phyloP scores from a whole-genome alignment of 73 alveolate genomes.

The Chromera velia region DNA sequence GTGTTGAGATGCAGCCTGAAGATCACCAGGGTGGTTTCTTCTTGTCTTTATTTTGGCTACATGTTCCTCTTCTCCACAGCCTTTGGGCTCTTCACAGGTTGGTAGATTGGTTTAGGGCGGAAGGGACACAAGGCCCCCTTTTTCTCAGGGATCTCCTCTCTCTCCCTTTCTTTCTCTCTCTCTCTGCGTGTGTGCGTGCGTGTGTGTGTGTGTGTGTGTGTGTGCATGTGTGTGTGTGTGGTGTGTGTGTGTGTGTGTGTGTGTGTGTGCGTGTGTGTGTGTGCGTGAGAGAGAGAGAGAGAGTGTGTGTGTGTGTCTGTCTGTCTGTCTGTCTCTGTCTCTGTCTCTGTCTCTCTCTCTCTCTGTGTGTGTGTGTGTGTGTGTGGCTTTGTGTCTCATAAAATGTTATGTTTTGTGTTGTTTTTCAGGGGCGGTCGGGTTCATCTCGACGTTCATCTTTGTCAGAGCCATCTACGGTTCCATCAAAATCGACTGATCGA shows the following conservation, averaged over 20 bases:
- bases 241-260: slow-evolving; percentile 3
- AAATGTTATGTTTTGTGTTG: no score
- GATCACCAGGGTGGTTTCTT: slow-evolving; percentile 29
- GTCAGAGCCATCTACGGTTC: slow-evolving; percentile 33
- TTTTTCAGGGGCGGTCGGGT: no score
- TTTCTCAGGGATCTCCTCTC: background rate
- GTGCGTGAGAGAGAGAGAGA: background rate
- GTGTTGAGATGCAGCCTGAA: slow-evolving; percentile 1
- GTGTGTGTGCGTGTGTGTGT: background rate
- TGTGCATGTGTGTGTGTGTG: slow-evolving; percentile 13
- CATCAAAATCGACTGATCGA: slow-evolving; percentile 30
- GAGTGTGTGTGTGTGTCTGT: background rate
- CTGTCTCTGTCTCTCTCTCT: background rate
- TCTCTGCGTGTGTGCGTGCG: background rate
- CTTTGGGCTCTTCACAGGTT: background rate
- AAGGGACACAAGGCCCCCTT: background rate
- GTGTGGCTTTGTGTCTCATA: no score
- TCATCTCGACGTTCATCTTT: slow-evolving; percentile 17
- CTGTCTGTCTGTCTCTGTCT: background rate
- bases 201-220: slow-evolving; percentile 1
- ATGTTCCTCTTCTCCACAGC: background rate
- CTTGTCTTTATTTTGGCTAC: slow-evolving; percentile 30
- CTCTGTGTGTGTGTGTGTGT: background rate
- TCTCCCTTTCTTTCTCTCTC: no score
- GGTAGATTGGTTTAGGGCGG: background rate